These are phyloP conservation scores for Phytopythium helicoides DNA, from an alignment of 352 stramenopile species.

Conservation along the genomic window DNA sequence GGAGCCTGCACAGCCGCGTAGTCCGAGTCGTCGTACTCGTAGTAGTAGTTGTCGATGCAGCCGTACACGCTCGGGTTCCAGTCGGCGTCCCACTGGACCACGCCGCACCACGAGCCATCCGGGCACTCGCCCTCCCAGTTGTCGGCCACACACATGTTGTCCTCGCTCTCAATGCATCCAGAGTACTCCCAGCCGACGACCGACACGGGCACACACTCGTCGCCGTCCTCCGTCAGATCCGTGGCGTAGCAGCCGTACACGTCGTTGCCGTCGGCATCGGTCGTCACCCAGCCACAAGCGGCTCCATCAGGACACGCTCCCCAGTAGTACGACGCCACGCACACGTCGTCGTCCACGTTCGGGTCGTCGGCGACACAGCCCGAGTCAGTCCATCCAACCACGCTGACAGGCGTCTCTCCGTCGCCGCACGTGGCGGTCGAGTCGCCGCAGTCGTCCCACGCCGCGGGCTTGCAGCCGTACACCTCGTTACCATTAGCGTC, in stretches of 20 bases:
- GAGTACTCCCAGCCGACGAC: constrained; percentile 2
- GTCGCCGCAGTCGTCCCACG: constrained; percentile 2
- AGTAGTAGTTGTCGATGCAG: constrained; percentile 1
- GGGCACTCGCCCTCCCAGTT: constrained; percentile 15
- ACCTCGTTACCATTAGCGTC: neutral
- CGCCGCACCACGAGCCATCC: neutral
- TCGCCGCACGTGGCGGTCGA: neutral
- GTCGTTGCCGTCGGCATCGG: neutral
- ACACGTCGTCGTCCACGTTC: neutral
- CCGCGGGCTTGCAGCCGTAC: constrained; percentile 3
- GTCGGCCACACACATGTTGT: constrained; percentile 9
- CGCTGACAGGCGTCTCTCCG: constrained; percentile 5
- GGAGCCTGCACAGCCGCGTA: neutral
- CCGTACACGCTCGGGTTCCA: neutral
- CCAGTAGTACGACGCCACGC: constrained; percentile 4
- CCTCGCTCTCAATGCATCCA: neutral
- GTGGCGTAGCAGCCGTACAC: constrained; percentile 8
- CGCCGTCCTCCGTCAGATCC: constrained; percentile 3
- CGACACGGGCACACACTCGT: constrained; percentile 1
- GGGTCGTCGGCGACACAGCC: neutral
- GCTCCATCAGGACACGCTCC: constrained; percentile 2
- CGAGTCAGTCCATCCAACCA: constrained; percentile 3
- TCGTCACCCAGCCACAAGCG: constrained; percentile 2
- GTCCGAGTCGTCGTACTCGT: constrained; percentile 4
- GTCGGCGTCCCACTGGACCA: neutral